These are phyloP conservation scores for Fusarium virguliforme DNA, from an alignment of 2,329 filamentous ascomycete genomes.

Conservation along the genomic window DNA sequence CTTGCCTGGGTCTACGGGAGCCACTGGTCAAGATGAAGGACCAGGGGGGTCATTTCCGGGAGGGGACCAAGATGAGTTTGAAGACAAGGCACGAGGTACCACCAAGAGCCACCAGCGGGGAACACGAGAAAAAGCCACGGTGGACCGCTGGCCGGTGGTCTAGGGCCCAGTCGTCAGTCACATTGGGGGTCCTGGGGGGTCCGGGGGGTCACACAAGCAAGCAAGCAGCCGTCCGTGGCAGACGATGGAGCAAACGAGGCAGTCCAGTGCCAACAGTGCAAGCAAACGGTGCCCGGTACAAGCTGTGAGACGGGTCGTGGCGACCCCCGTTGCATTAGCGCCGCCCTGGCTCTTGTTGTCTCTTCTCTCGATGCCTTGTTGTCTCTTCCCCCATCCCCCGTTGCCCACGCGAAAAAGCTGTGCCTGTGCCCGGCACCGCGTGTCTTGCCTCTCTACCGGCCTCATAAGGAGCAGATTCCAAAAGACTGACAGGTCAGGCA, in stretches of 20 bases:
- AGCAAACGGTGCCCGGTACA: slow-evolving; percentile 49
- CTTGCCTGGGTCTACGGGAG: slow-evolving; percentile 1
- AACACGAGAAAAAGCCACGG: slow-evolving; percentile 16
- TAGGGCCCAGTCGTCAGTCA: slow-evolving; percentile 29
- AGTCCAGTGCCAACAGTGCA: slow-evolving; percentile 45
- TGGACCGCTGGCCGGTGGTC: slow-evolving; percentile 18
- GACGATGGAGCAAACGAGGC: slow-evolving; percentile 7
- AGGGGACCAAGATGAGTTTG: slow-evolving; percentile 24
- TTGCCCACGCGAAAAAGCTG: slow-evolving; percentile 44
- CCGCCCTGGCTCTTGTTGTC: slow-evolving; percentile 46
- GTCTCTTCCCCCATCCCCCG: slow-evolving; percentile 48
- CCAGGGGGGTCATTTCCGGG: slow-evolving; percentile 25
- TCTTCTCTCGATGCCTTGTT: slow-evolving; percentile 51
- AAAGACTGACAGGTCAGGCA: slow-evolving; percentile 38
- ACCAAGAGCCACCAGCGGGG: slow-evolving; percentile 12
- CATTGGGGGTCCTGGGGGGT: slow-evolving; percentile 11
- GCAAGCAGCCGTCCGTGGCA: slow-evolving; percentile 11
- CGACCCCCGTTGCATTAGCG: slow-evolving; percentile 44
- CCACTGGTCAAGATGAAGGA: slow-evolving; percentile 32
- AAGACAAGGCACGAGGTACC: slow-evolving; percentile 21
- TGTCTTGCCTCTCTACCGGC: slow-evolving; percentile 52
- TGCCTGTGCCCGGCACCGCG: slow-evolving; percentile 47
- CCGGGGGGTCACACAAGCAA: slow-evolving; percentile 13
- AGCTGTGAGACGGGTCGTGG: slow-evolving; percentile 33
- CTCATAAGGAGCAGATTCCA: slow-evolving; percentile 53